phyloP scores from a whole-genome alignment of 345 rosid genomes.

The Salix viminalis region DNA sequence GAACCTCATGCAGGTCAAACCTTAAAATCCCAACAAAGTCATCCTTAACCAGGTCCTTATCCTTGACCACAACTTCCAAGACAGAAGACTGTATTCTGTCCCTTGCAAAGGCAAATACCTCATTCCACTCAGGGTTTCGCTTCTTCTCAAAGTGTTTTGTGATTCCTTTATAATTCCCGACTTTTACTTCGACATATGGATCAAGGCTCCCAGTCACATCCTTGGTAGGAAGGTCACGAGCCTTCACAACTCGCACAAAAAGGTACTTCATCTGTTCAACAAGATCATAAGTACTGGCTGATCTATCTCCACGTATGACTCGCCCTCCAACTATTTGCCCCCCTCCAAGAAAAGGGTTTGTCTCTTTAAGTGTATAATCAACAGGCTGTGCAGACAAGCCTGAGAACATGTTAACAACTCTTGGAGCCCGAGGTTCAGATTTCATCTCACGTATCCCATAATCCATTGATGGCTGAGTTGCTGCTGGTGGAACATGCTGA shows the following conservation, averaged over 20 bases:
- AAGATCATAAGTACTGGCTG: constrained; percentile 26
- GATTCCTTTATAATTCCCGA: constrained; percentile 28
- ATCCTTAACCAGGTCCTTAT: constrained; percentile 26
- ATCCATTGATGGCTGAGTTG: constrained; percentile 25
- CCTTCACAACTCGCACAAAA: constrained; percentile 25
- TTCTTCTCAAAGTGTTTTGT: constrained; percentile 27
- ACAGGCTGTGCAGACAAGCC: constrained; percentile 38
- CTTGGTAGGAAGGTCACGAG: constrained; percentile 26
- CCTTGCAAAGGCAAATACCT: constrained; percentile 33
- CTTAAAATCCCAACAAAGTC: constrained; percentile 27
- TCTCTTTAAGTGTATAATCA: constrained; percentile 27
- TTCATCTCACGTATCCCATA: constrained; percentile 46
- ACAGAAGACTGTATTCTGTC: constrained; percentile 27
- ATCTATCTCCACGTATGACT: constrained; percentile 35
- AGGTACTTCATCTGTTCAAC: constrained; percentile 33
- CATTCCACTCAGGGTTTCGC: constrained; percentile 28
- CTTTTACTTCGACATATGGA: constrained; percentile 32
- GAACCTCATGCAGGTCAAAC: constrained; percentile 28
- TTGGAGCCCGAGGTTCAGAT: constrained; percentile 43
- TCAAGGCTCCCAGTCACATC: constrained; percentile 32
- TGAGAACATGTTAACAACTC: constrained; percentile 31
- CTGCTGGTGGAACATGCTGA: constrained; percentile 20
- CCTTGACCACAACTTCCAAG: constrained; percentile 27
- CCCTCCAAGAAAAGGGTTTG: constrained; percentile 30
- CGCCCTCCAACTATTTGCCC: constrained; percentile 62